These are phyloP conservation scores for Salix viminalis DNA, from an alignment of 345 rosid species.

Conservation along the genomic window DNA sequence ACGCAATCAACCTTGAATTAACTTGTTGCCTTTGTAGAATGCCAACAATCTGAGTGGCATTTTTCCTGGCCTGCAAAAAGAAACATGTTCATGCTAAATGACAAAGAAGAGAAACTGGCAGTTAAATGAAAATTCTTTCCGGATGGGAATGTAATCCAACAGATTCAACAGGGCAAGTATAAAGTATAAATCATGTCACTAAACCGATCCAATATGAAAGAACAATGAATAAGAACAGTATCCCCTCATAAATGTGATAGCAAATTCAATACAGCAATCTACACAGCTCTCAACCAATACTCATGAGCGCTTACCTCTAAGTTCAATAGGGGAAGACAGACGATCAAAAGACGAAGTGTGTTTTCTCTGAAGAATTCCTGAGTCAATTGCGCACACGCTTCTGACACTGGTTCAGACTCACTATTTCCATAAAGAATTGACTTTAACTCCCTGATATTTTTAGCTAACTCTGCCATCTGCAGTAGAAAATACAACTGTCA, in stretches of 20 bases:
- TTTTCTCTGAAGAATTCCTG: conserved; percentile 88
- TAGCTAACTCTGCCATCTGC: conserved; percentile 76
- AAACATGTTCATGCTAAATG: conserved; percentile 5
- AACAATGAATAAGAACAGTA: no score
- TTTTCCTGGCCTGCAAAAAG: conserved; percentile 72
- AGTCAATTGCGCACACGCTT: conserved; percentile 85
- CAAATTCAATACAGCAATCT: neutral
- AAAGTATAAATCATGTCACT: neutral
- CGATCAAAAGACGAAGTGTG: conserved; percentile 63
- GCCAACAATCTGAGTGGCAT: conserved; percentile 45
- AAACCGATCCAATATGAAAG: no score
- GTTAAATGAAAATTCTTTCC: no score
- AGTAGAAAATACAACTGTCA: neutral
- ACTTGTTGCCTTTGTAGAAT: conserved; percentile 83
- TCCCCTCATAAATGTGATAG: no score
- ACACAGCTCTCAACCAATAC: neutral
- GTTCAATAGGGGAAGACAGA: conserved; percentile 72
- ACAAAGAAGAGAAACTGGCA: no score
- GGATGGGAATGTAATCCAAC: neutral
- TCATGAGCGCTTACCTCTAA: conserved; percentile 54
- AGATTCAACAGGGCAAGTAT: neutral
- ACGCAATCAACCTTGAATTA: conserved; percentile 79
- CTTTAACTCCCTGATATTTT: conserved; percentile 78
- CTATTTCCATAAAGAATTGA: conserved; percentile 84
- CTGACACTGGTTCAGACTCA: conserved; percentile 88